These are phyloP conservation scores for Lasiodiplodia sp. DNA, from an alignment of 2,329 filamentous ascomycete genomes.

Conservation along the genomic window DNA sequence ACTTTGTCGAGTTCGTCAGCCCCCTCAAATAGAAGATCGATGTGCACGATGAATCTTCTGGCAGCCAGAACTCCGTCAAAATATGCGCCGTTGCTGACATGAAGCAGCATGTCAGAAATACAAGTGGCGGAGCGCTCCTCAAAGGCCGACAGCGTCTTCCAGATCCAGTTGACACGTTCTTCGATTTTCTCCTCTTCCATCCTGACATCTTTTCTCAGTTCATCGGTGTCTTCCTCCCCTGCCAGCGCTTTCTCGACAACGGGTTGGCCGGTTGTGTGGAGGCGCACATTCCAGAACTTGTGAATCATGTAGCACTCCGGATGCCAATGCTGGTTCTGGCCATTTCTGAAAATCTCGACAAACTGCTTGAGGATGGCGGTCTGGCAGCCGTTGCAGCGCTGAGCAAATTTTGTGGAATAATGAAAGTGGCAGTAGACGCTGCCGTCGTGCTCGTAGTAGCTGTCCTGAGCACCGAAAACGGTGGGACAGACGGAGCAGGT, in stretches of 20 bases:
- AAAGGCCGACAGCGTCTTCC: conserved; percentile 96
- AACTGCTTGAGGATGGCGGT: conserved; percentile 98
- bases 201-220: conserved; percentile 77
- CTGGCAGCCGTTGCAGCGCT: conserved; percentile 94
- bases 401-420: conserved; percentile 96
- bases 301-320: conserved; percentile 99
- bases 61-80: conserved; percentile 93
- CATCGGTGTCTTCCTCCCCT: conserved; percentile 66
- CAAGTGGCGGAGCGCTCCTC: conserved; percentile 97
- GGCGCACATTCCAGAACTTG: conserved; percentile 98
- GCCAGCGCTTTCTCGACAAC: conserved; percentile 43
- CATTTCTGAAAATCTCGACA: conserved; percentile 97
- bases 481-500: conserved; percentile 97
- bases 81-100: conserved; percentile 97
- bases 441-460: conserved; percentile 97
- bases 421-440: conserved; percentile 98
- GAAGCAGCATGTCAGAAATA: conserved; percentile 98
- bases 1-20: conserved; percentile 83
- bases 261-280: conserved; percentile 59
- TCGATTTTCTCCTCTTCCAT: conserved; percentile 93
- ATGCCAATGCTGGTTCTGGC: conserved; percentile 98
- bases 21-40: conserved; percentile 89
- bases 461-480: conserved; percentile 97
- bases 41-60: conserved; percentile 94
- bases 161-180: conserved; percentile 96